phyloP scores from a whole-genome alignment of 2,329 filamentous ascomycete species.

The Alternaria sp. region DNA sequence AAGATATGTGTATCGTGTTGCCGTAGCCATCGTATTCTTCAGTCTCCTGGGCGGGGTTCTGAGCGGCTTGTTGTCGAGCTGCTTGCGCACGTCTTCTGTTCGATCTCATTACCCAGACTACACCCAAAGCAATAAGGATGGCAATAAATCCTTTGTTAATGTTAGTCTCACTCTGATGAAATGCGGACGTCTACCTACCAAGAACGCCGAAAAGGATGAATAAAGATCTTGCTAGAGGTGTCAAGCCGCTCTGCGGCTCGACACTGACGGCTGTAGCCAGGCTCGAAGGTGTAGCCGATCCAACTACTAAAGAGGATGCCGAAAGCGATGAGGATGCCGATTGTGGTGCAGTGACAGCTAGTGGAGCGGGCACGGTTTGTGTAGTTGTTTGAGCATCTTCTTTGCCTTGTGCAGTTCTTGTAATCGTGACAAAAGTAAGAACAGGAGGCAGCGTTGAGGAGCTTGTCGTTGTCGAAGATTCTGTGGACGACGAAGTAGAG shows the following conservation, averaged over 20 bases:
- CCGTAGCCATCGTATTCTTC: conserved; percentile 3
- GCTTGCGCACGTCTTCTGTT: conserved; percentile 7
- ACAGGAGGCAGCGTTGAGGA: not conserved
- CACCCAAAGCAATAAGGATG: conserved; percentile 14
- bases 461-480: not conserved
- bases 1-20: not conserved
- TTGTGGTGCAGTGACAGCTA: conserved; percentile 2
- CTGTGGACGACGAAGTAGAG: not conserved
- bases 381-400: conserved; percentile 4
- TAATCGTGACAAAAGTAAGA: conserved; percentile 12
- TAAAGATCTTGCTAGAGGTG: conserved; percentile 12
- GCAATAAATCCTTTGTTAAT: conserved; percentile 9
- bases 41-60: not conserved
- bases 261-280: not conserved
- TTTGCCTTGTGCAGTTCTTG: conserved; percentile 8
- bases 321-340: not conserved
- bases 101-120: conserved; percentile 10
- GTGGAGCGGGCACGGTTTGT: not conserved
- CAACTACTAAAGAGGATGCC: not conserved
- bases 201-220: conserved; percentile 20
- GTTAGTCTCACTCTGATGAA: not conserved
- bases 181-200: not conserved
- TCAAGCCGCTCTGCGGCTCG: conserved; percentile 8
- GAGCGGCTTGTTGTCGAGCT: not conserved
- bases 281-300: conserved; percentile 1